These are phyloP conservation scores for Gracilaria domingensis DNA, from an alignment of 23 red algal species.

Conservation along the genomic window DNA sequence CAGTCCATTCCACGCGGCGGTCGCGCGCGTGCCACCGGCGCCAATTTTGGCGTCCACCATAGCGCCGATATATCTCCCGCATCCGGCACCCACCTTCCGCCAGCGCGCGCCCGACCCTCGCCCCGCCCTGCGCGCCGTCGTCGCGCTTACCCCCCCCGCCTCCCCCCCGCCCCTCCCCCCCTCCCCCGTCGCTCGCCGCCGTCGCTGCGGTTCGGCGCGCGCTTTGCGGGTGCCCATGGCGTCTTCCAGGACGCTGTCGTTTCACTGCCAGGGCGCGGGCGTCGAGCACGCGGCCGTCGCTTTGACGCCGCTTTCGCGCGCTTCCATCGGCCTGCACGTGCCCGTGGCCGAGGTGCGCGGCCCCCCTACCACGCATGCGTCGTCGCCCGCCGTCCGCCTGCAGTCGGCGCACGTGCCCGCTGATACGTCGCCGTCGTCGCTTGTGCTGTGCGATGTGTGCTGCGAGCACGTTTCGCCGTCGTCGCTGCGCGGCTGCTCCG, in stretches of 20 bases:
- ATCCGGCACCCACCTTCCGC: no score
- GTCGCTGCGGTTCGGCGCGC: no score
- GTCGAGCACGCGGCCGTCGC: neutral
- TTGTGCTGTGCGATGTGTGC: constrained; percentile 55
- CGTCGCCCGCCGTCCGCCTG: neutral
- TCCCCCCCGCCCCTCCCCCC: no score
- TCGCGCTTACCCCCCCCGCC: no score
- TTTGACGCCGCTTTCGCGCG: neutral
- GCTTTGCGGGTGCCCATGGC: no score
- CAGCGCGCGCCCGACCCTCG: no score
- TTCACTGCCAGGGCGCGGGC: no score
- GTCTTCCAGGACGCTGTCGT: no score
- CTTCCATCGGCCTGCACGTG: constrained; percentile 22
- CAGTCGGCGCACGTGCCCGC: neutral
- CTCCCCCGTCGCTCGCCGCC: no score
- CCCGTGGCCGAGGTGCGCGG: constrained; percentile 48
- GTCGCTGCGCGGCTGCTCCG: constrained; percentile 50
- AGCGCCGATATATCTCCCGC: no score
- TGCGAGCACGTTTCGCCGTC: constrained; percentile 47
- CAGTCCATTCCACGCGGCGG: neutral
- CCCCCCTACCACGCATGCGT: constrained; percentile 7
- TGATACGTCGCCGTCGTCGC: neutral
- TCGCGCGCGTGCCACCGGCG: neutral
- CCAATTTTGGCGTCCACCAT: no score
- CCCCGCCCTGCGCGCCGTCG: no score